Base-by-base conservation (phyloP, 805 yeast genomes). In the Lachancea quebecensis region DNA sequence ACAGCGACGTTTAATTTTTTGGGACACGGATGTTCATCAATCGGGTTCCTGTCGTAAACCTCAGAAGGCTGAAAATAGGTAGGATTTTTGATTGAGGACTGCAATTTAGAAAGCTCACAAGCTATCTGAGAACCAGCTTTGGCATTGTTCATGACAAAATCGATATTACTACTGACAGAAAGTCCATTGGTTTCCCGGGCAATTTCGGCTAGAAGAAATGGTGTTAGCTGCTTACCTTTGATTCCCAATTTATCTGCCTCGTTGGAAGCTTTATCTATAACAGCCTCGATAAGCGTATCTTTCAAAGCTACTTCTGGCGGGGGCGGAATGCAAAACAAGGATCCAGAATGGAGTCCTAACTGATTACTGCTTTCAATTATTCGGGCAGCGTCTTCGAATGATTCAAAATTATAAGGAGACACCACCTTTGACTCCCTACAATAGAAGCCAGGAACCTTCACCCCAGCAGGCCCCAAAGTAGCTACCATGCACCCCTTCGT, bases 401-500 rank as follows among this genome's bases (percentile, higher is more conserved):
- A 52, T n/a, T 60, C 54, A 53, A 87, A 81, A 18, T 73, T 70
- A 58, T 77, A 84, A 0, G 95, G 95, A 1, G 93, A 82, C 40
- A 52, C 52, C 3, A 81, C 77, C 1, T 91, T 90, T 1, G 95
- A 83, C 49, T 83, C 85, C 38, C 86, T 67, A 17, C 85, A 75
- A 62, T 82, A 88, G 55, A 88, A 88, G 0, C 96, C 96, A 0
- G 96, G 96, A 17, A 88, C 70, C 31, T 71, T 67, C 2, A 75
- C 65, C 0, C 78, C 78, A 10, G 53, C 54, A 6, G 76, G 75
- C 11, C 82, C 80, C 48, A 64, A 66, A 0, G 96, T 88, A 4
- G 82, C 76, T 8, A 88, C 95, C 54, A 82, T 83, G 0, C 88
- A 95, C 11, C 96, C 96, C 64, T 87, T 89, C 0, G 96, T 88